These are phyloP conservation scores for Kappamyces sp. DNA, from an alignment of 192 early-diverging fungal genomes.

Conservation along the genomic window DNA sequence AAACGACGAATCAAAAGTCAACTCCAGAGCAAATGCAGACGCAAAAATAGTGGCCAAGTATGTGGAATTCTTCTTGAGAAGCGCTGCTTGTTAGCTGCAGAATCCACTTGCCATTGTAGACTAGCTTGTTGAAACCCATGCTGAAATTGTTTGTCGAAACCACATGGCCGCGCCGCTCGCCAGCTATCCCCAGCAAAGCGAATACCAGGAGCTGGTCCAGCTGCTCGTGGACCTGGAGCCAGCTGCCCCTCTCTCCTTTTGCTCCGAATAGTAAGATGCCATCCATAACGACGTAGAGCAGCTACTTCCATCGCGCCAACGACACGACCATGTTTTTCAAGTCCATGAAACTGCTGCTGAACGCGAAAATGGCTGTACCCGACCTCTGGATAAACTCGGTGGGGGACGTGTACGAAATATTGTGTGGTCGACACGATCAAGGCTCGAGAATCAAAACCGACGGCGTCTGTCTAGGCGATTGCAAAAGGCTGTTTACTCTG, in stretches of 20 bases:
- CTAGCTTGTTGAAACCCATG: background rate
- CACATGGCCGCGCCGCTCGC: background rate
- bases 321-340: constrained; percentile 6
- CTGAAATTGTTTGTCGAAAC: background rate
- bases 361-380: background rate
- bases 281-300: background rate
- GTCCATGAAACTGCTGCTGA: constrained; percentile 5
- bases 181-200: background rate
- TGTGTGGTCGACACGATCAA: background rate
- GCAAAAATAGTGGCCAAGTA: constrained; percentile 10
- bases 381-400: constrained; percentile 4
- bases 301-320: constrained; percentile 13
- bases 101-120: constrained; percentile 10
- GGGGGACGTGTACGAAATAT: constrained; percentile 9
- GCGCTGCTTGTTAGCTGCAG: constrained; percentile 2
- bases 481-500: constrained; percentile 1
- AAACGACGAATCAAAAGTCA: constrained; percentile 6
- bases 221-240: constrained; percentile 10
- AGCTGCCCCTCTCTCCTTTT: constrained; percentile 4
- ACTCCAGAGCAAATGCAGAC: constrained; percentile 9
- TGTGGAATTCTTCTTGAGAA: constrained; percentile 4
- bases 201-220: background rate
- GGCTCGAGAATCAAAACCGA: background rate
- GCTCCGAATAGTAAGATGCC: constrained; percentile 1
- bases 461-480: constrained; percentile 1